Conservation (phyloP, 2,329 filamentous ascomycete species). For the Venturia effusa region DNA sequence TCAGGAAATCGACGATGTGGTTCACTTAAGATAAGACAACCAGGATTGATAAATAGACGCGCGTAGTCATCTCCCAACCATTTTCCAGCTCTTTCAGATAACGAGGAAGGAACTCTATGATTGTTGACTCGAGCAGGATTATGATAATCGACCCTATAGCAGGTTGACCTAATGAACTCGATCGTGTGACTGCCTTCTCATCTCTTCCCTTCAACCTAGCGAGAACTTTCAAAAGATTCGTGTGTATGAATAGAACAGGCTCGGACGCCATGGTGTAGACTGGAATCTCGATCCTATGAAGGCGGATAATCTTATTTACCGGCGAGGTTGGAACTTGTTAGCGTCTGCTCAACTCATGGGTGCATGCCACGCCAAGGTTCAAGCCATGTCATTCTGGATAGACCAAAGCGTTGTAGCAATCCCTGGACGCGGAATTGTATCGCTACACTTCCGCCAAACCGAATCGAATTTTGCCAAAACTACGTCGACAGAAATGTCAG, state of each 20-base stretch:
- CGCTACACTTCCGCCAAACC: too few species aligned
- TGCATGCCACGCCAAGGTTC: too few species aligned
- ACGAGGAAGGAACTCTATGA: conserved; percentile 32
- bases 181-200: too few species aligned
- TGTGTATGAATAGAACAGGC: conserved; percentile 17
- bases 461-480: too few species aligned
- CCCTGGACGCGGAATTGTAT: too few species aligned
- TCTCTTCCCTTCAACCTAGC: conserved; percentile 17
- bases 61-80: conserved; percentile 36
- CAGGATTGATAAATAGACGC: conserved; percentile 32
- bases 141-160: conserved; percentile 15
- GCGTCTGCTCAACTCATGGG: too few species aligned
- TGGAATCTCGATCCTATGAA: conserved; percentile 17
- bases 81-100: conserved; percentile 35
- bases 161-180: not conserved
- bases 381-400: too few species aligned
- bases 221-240: conserved; percentile 16
- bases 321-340: not conserved
- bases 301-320: conserved; percentile 17
- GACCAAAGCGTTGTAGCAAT: too few species aligned
- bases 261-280: conserved; percentile 16
- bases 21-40: not conserved
- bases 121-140: conserved; percentile 14
- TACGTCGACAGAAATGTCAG: too few species aligned
- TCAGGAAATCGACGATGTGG: not conserved